Evolutionary conservation across 2,329 filamentous ascomycete genomes (phyloP).

Genomic region (Coniochaeta ligniaria): DNA sequence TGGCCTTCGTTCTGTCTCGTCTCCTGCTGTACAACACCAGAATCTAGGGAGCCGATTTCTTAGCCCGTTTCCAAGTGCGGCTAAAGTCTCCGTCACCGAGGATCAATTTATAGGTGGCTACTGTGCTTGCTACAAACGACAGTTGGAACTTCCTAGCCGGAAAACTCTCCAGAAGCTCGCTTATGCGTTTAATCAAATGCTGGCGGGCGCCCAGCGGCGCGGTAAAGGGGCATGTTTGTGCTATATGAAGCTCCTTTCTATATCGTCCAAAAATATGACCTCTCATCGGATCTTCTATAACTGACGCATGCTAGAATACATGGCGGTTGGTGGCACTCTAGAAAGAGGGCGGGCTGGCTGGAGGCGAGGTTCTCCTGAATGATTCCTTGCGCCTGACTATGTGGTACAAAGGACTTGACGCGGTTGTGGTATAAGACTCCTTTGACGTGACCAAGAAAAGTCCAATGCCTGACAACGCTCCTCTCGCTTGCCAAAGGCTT

Average conservation of each 20-base stretch:
- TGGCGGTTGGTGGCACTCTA: neutral
- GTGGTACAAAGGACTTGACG: neutral
- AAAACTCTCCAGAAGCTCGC: neutral
- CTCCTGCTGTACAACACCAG: neutral
- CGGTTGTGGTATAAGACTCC: neutral
- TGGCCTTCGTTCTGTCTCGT: neutral
- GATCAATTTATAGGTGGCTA: neutral
- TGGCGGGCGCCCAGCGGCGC: neutral
- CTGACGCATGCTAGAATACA: neutral
- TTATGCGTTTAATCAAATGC: neutral
- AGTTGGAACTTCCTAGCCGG: neutral
- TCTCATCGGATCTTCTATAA: neutral
- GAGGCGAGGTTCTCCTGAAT: neutral
- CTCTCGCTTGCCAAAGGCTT: neutral
- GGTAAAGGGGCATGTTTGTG: neutral
- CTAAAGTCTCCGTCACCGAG: neutral
- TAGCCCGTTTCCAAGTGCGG: neutral
- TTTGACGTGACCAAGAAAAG: neutral
- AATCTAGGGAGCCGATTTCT: neutral
- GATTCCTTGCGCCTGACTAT: neutral
- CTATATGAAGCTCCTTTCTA: neutral
- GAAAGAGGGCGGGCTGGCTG: too few species aligned
- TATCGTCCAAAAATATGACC: neutral
- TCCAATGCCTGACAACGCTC: neutral
- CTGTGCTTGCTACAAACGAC: neutral